Evolutionary conservation across 495 filamentous ascomycete genomes (phyloP), one percentile per base, ranked within the genome.

Genomic region (Penicillium psychrofluorescens): DNA sequence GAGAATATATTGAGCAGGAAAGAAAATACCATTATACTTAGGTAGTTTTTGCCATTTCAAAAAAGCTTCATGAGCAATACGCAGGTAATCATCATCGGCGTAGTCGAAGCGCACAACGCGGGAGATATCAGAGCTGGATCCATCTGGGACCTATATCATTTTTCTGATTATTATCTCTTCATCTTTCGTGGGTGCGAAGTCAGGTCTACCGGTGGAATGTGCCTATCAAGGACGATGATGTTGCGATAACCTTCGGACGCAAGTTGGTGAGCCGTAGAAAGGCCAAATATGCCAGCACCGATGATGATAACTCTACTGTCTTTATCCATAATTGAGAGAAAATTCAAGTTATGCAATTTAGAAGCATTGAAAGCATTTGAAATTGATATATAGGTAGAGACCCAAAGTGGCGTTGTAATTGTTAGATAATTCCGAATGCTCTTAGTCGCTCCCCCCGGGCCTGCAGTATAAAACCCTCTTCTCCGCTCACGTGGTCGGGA

Each of bases 21-120:
- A 35, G 32, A 46, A 51, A 12, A 46, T 41, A n/a, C 31, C 44
- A 8, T 31, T 8, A 36, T 46, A 51, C 33, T 51, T 40, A 15
- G 71, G 66, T 16, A 16, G 16, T 16, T 16, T 16, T 1, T 79
- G 71, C 86, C 86, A 90, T 47, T 70, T 66, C 11, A 44, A 48
- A 37, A 77, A 81, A 6, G 84, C 84, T 12, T 75, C 62, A 7
- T 72, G 62, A 7, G 69, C 80, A 41, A 89, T 74, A 11, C 56
- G 54, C 14, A 76, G 68, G 54, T 89, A 88, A 8, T 68, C 70
- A 4, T 70, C 59, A 54, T 86, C 77, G 1, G 74, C 66, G 58
- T 89, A 89, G 61, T 89, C 85, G 38, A 81, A 56, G 28, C 85
- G 72, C 48, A 89, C 68, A 43, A 84, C 76, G 33, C 79, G 74